phyloP scores from a whole-genome alignment of 441 rosid species.

The Melastoma candidum region DNA sequence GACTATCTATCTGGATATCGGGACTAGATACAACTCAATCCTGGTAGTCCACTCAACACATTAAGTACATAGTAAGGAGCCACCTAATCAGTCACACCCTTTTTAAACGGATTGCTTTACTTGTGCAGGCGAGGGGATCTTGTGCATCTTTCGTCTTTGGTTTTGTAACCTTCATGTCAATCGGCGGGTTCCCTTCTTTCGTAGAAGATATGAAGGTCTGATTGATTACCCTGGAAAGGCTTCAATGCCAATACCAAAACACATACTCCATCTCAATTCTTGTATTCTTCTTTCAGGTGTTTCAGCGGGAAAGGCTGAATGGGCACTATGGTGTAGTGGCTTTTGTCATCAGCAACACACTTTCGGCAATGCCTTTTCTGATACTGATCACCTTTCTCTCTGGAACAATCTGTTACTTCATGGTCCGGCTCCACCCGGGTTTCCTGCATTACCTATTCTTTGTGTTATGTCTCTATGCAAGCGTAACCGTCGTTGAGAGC shows the following conservation, averaged over 20 bases:
- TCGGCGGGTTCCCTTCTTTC: constrained; percentile 4
- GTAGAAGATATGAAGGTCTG: constrained; percentile 4
- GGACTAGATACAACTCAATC: not conserved
- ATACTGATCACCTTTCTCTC: constrained; percentile 12
- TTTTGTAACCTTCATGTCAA: constrained; percentile 2
- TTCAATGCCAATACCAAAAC: no score
- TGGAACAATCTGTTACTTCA: constrained; percentile 6
- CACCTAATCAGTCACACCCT: no score
- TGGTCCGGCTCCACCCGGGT: constrained; percentile 9
- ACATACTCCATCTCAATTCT: no score
- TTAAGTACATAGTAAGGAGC: no score
- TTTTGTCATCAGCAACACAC: constrained; percentile 11
- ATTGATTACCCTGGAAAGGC: no score
- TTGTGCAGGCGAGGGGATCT: constrained; percentile 6
- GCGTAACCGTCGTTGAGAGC: constrained; percentile 15
- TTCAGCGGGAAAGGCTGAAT: constrained; percentile 8
- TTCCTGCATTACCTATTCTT: constrained; percentile 5
- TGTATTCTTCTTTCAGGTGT: constrained; percentile 4
- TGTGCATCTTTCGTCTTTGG: not conserved
- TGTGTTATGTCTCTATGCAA: not conserved
- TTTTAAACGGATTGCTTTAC: not conserved
- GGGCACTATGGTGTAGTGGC: constrained; percentile 14
- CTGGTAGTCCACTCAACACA: not conserved
- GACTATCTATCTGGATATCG: not conserved
- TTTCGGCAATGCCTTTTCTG: constrained; percentile 8